Base-by-base conservation (phyloP, 2,329 filamentous ascomycete species). In the Emericellopsis cladophorae region DNA sequence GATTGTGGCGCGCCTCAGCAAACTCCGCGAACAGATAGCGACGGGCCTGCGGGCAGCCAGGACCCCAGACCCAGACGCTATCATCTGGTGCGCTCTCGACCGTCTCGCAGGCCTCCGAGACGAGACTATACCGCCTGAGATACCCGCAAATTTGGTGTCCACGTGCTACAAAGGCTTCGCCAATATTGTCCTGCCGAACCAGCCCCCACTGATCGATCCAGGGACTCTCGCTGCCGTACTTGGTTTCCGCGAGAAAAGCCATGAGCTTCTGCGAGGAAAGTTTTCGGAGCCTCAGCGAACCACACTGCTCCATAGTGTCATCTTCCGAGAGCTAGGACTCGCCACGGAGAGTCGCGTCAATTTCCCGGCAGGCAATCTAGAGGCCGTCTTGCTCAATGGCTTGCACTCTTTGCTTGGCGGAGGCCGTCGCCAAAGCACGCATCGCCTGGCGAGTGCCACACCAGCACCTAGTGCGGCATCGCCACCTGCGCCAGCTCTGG, bases 81-180 rank as follows among this genome's bases (percentile, higher is more conserved):
- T 72, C 21, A 66, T 71, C 44, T 69, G 72, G 61, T 71, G 68
- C 7, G 70, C 70, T 11, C 56, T 74, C 45, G 72, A 72, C 45
- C 67, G 68, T 22, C 67, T 64, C 36, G 54, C 73, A 9, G 68
- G 68, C 0, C 59, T 74, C 37, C 64, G 70, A 45, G 59, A 59
- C 21, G 57, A 60, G 34, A 59, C 61, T 7, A 29, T 29, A 29
- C 26, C 26, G 26, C 26, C 26, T 9, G 26, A 29, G 12, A 29
- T 29, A 29, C 26, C 26, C 26, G 26, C 26, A 29, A 29, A 29
- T 7, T 12, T 72, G 51, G 70, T 72, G 45, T 53, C 56, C 24
- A 66, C 71, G 31, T 66, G 63, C 36, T 36, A 36, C 34, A 36
- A 36, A 10, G 40, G 40, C 16, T 36, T 41, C 18, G 36, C 26